Percentiles rank a stretch among this genome's conserved stretches.
phyloP scores from a whole-genome alignment of 495 filamentous ascomycete genomes.

The Hypomontagnella submonticulosa region DNA sequence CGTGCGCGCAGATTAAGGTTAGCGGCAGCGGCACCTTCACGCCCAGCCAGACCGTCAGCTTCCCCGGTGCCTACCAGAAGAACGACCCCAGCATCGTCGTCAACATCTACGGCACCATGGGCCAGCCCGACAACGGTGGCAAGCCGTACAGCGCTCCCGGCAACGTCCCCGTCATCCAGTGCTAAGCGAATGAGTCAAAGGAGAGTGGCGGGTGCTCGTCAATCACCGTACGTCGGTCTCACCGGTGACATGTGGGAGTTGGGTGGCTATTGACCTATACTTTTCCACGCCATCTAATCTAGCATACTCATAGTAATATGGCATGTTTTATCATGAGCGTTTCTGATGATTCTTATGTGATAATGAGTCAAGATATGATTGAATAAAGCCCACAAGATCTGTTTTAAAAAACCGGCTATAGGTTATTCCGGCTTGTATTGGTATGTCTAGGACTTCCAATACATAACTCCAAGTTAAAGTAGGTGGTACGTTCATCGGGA shows the following conservation, averaged over 20 bases:
- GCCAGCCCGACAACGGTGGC: constrained; percentile 59
- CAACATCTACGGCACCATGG: constrained; percentile 63
- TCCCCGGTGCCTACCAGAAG: constrained; percentile 65
- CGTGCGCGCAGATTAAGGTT: constrained; percentile 67
- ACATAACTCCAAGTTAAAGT: too few species aligned
- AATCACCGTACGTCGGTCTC: not conserved
- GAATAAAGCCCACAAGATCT: too few species aligned
- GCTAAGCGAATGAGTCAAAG: constrained; percentile 41
- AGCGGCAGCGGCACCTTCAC: constrained; percentile 57
- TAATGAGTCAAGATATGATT: too few species aligned
- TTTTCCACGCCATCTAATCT: constrained; percentile 1
- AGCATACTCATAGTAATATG: constrained; percentile 5
- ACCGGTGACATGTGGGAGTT: constrained; percentile 2
- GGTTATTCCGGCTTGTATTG: too few species aligned
- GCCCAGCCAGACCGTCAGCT: constrained; percentile 61
- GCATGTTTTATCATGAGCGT: too few species aligned
- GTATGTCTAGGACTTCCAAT: too few species aligned
- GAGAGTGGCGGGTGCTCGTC: not conserved
- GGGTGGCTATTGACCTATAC: constrained; percentile 8
- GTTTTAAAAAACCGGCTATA: too few species aligned
- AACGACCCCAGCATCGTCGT: constrained; percentile 63
- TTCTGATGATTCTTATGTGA: too few species aligned
- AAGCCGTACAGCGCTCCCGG: constrained; percentile 59
- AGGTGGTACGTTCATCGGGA: too few species aligned
- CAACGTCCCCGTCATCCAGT: constrained; percentile 55